Evolutionary conservation across 2,329 filamentous ascomycete genomes (phyloP).

Genomic region (Fusarium domesticum): DNA sequence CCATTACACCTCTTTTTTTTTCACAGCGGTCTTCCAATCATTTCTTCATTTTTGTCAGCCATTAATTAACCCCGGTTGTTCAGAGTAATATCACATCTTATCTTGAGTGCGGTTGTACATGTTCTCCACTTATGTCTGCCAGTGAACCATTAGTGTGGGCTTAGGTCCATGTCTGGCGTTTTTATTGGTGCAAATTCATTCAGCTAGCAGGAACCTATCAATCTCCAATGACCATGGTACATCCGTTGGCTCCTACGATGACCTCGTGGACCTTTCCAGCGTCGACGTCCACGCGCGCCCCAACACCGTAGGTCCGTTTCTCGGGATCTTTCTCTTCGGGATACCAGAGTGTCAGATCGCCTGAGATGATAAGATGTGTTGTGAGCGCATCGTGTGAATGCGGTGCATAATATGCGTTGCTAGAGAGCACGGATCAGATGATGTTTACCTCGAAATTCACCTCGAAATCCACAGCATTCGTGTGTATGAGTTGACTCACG

Average conservation of each 20-base stretch:
- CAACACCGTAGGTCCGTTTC: constrained; percentile 58
- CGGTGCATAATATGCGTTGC: constrained; percentile 65
- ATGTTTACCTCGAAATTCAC: too few species aligned
- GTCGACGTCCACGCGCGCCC: constrained; percentile 64
- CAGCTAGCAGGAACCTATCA: constrained; percentile 23
- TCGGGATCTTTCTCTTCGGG: constrained; percentile 54
- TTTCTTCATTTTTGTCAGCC: background rate
- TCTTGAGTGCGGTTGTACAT: too few species aligned
- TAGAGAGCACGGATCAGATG: constrained; percentile 30
- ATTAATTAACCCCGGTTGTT: too few species aligned
- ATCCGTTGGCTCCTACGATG: constrained; percentile 63
- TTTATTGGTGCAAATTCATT: too few species aligned
- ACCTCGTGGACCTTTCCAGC: constrained; percentile 64
- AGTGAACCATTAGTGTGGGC: too few species aligned
- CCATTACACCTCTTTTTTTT: constrained; percentile 1
- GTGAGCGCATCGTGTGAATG: constrained; percentile 63
- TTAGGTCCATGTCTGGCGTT: too few species aligned
- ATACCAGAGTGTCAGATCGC: constrained; percentile 64
- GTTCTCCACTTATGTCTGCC: too few species aligned
- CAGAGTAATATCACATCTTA: too few species aligned
- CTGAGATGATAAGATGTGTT: constrained; percentile 65
- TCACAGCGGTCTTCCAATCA: too few species aligned
- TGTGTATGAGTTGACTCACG: constrained; percentile 47
- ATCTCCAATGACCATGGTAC: constrained; percentile 66
- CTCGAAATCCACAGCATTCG: too few species aligned